Evolutionary conservation across 805 yeast genomes (phyloP), one percentile per base, ranked within the genome.

Genomic region (Metschnikowia matae): DNA sequence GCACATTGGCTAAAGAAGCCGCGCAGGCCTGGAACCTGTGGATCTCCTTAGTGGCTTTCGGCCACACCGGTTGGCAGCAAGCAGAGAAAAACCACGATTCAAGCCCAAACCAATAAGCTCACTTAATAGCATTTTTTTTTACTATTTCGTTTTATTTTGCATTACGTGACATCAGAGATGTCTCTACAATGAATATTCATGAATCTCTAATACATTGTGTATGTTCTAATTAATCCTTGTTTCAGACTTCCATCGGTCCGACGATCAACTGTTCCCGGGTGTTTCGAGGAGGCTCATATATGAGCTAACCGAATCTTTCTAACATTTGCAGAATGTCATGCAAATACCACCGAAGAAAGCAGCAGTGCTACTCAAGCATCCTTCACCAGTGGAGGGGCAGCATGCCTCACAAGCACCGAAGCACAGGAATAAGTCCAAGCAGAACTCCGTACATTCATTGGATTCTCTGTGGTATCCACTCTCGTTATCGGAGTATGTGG

Each of bases 401-500:
- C 74, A 72, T 6, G 63, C 58, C 42, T 70, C 73, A 46, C 66
- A 66, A 44, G 70, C 59, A 1, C 78, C 77, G 48, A 73, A 73
- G 54, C 78, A 73, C 17, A 65, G 51, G 45, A 59, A 62, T 37
- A 56, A 61, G 45, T 73, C 77, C 44, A 68, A 54, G 54, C 74
- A 71, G 51, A 73, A 73, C 55, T 73, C 77, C 6, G 71, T 57
- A 54, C 78, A 73, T 51, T 73, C 77, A 53, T 71, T 70, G 23
- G 59, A 43, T 1, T 71, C 69, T 49, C 70, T 55, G 7, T 69
- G 67, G 54, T 68, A 73, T 2, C 78, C 78, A 17, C 74, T 68
- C 34, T 47, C 54, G 20, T 53, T 44, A 21, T 57, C 60, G 14
- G 39, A 18, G 44, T 31, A 53, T 3, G 58, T 53, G 13, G 44